Evolutionary conservation across 495 filamentous ascomycete species (phyloP).

Genomic region (Xylaria intraflava): DNA sequence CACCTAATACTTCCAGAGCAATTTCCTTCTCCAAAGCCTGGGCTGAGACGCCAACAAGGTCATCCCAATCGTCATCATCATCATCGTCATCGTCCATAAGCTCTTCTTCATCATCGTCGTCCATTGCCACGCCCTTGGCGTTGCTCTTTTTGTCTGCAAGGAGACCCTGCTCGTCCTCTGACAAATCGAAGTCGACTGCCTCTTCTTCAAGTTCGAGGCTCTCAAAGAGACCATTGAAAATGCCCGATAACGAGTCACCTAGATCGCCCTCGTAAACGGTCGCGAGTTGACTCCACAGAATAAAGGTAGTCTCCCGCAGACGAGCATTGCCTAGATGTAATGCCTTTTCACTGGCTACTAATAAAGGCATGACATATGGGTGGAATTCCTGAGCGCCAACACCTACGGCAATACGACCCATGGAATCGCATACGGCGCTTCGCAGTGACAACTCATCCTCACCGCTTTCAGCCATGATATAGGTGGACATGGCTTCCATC

Average conservation of each 20-base stretch:
- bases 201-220: conserved; percentile 86
- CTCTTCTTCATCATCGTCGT: conserved; percentile 55
- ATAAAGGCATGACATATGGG: conserved; percentile 80
- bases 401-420: conserved; percentile 84
- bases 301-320: conserved; percentile 90
- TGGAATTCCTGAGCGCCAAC: conserved; percentile 83
- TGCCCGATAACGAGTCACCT: conserved; percentile 74
- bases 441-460: conserved; percentile 87
- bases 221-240: conserved; percentile 76
- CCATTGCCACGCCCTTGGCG: conserved; percentile 54
- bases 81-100: conserved; percentile 58
- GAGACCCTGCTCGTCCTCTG: conserved; percentile 67
- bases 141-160: conserved; percentile 79
- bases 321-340: conserved; percentile 83
- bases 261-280: conserved; percentile 93
- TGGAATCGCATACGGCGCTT: conserved; percentile 79
- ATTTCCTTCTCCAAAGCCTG: conserved; percentile 96
- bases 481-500: conserved; percentile 78
- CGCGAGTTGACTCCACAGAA: conserved; percentile 89
- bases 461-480: conserved; percentile 77
- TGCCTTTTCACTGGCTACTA: conserved; percentile 86
- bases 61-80: conserved; percentile 79
- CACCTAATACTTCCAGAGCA: conserved; percentile 87
- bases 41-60: conserved; percentile 67
- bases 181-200: conserved; percentile 72